Evolutionary conservation across 73 alveolate species (phyloP), one percentile per base, ranked within the genome.

Genomic region (Paramecium primaurelia): DNA sequence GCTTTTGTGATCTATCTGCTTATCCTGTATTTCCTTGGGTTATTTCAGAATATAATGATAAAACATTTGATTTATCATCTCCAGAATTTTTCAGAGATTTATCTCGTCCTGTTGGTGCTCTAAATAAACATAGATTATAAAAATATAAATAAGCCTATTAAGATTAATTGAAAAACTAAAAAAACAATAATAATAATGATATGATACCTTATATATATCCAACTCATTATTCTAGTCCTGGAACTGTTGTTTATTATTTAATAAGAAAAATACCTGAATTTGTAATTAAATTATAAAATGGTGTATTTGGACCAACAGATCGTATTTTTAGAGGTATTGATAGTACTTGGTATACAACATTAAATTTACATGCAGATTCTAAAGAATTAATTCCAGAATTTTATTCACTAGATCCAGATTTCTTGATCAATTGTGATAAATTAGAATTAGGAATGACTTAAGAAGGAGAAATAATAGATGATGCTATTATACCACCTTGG

Each of bases 1-100:
- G 98, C 42, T 96, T 92, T 92, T 96, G 96, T 71, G 99, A 98
- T 88, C 86, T 98, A 45, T 93, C 97, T 34, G 98, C 98, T 86
- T 98, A 98, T 86, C 99, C 99, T 6, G 96, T 97, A 18, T 97
- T 96, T 93, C 99, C 99, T 0, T 98, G 99, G 99, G 92, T 98
- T 11, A 77, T 98, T 38, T 58, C 92, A 20, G 97, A 97, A 71
- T 97, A 93, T 45, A 28, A 45, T 69, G 54, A 84, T 59, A 86
- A 92, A 92, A 91, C 49, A 6, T 92, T 87, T 64, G 96, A 94
- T 38, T 26, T 73, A 58, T 88, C 95, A 2, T 84, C 92, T n/a
- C 28, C 84, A 14, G 94, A 73, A 25, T 95, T 77, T 34, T 95
- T 92, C 86, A 92, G 99, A 93, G 99, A 97, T 90, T 88, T 98